These are phyloP conservation scores for Penicillium sp. DNA, from an alignment of 2,329 filamentous ascomycete genomes.

Conservation along the genomic window DNA sequence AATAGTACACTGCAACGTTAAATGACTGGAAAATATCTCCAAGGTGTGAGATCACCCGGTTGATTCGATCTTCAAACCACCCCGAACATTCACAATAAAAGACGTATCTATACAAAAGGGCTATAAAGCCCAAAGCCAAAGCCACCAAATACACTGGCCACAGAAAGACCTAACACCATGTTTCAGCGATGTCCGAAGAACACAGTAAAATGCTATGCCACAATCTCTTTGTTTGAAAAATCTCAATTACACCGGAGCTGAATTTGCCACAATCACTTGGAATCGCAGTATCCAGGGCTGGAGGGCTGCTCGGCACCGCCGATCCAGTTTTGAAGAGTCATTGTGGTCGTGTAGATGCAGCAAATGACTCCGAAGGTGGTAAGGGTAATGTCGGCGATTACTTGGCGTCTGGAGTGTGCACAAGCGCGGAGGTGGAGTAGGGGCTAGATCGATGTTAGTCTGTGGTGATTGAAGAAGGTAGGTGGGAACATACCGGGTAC, in stretches of 20 bases:
- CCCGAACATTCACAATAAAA: neutral
- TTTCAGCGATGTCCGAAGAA: constrained; percentile 2
- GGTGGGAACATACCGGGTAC: constrained; percentile 73
- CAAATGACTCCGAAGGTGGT: constrained; percentile 79
- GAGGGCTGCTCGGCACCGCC: constrained; percentile 53
- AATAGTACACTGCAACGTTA: neutral
- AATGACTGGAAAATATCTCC: neutral
- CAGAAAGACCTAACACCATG: constrained; percentile 8
- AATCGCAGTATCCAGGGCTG: constrained; percentile 64
- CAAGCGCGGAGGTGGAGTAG: constrained; percentile 84
- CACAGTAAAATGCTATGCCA: constrained; percentile 13
- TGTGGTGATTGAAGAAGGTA: neutral
- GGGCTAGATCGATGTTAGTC: constrained; percentile 55
- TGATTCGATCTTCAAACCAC: neutral
- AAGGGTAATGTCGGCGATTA: constrained; percentile 69
- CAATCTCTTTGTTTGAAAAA: constrained; percentile 4
- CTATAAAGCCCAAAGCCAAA: constrained; percentile 1
- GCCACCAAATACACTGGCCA: constrained; percentile 8
- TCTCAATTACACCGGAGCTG: constrained; percentile 3
- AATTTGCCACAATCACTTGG: constrained; percentile 11
- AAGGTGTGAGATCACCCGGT: neutral
- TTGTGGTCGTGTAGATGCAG: constrained; percentile 86
- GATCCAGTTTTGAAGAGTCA: constrained; percentile 87
- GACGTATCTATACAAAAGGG: constrained; percentile 17
- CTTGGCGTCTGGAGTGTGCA: constrained; percentile 66